Base-by-base conservation (phyloP, 331 rosid genomes). In the Malus hybrid region DNA sequence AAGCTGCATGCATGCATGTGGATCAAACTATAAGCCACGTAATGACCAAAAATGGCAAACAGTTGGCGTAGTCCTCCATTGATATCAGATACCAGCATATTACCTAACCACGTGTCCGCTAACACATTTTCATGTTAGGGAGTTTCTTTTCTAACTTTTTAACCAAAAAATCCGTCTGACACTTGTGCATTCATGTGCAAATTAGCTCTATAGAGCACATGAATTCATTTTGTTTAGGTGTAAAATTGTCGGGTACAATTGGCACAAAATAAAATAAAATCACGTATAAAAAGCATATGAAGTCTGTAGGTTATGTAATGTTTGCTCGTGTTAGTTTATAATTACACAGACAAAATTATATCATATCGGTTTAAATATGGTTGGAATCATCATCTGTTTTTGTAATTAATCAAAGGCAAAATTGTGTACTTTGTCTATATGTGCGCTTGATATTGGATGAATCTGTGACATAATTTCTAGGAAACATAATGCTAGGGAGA, bases 71-170 rank as follows among this genome's bases (percentile, higher is more conserved):
- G 36, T 20, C 34, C 20, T 36, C 67, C 24, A 76, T 85, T 57
- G 76, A 75, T 76, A 74, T 73, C 83, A 69, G 46, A 77, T 55
- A 69, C 76, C 63, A 81, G 16, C 74, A 79, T 33, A 48, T 70
- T 68, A 66, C 87, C 81, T 73, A 71, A 76, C 85, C 84, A 73
- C 67, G 48, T 54, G 70, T 22, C 34, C 24, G 55, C 8, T 19
- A 6, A 54, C 19, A 16, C 19, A 15, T 8, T 20, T 22, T 34
- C 54, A 57, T 34, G 76, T 27, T 32, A 33, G 56, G 29, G 36
- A 9, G 12, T 20, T 50, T n/a, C 63, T 24, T 67, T 19, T 29
- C 63, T 52, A 42, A 27, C 29, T 61, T 73, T 39, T 46, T 18
- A 24, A 48, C 36, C 24, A 31, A 65, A n/a, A 39, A 12, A 31